Evolutionary conservation across 306 rosid species (phyloP), one percentile per base, ranked within the genome.

Genomic region (Glycine tomentella): DNA sequence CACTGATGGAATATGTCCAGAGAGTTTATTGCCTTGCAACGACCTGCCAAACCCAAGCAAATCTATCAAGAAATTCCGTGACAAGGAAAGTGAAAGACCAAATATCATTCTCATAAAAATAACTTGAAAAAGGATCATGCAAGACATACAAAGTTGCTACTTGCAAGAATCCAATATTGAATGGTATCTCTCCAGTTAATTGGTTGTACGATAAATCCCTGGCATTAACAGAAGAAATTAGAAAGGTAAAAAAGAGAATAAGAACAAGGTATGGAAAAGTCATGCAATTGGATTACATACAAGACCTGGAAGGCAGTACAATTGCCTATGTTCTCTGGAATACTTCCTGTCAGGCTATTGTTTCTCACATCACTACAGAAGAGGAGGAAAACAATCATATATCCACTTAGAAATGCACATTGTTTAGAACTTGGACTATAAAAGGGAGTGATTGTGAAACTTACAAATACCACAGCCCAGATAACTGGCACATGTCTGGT

Each of bases 161-260:
- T 94, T 94, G 98, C 62, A 94, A 84, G 82, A 94, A 94, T 70
- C 97, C 98, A 49, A 94, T 94, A 62, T 94, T 94, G 78, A 82
- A 94, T 1, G 98, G 98, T 82, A 94, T 92, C 86, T 90, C 93
- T 69, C 98, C 97, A 0, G 92, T 89, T 49, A 94, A 67, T 78
- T 87, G 89, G 79, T 92, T 94, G 87, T 90, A 92, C 51, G 97
- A 91, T 84, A 94, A 87, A 81, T 94, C 98, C 91, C 97, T 92
- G 82, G 48, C 78, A 87, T 72, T 69, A 63, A 77, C 17, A n/a
- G 13, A 72, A 34, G 63, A 72, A 6, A n/a, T 85, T 50, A 64
- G 33, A 81, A 74, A 20, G 15, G 15, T 31, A 61, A 50, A 64
- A n/a, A 67, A 42, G 63, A 69, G 59, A 33, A 74, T 6, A 59